Evolutionary conservation across 164 flowering plant genomes (phyloP), one percentile per base, ranked within the genome.

Genomic region (Saururus chinensis): DNA sequence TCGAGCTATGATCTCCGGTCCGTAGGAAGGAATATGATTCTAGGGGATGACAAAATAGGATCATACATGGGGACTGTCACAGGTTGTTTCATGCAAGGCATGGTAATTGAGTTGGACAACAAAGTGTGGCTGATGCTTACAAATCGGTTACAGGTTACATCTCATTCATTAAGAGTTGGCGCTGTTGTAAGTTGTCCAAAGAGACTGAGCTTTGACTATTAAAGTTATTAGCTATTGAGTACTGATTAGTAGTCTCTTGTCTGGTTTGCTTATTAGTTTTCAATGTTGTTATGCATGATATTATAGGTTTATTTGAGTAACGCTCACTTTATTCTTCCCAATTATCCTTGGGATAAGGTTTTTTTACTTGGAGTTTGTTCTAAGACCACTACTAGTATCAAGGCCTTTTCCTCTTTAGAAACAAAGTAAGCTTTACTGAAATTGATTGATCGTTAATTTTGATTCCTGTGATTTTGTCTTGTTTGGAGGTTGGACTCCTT

Each of bases 291-390:
- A 1, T 42, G 26, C 51, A 41, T 55, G 25, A 7, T 71, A 21
- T 71, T 66, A 68, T 65, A 89, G 98, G 68, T 93, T 52, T 67
- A 76, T 57, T 73, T 82, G 65, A 77, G 70, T 62, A 85, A 90
- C 78, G 88, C 78, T 24, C 97, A 89, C 73, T 80, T 89, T 66
- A 76, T 86, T 60, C 73, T 71, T 62, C 82, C 88, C 9, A 85
- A 71, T 23, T 88, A 88, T 75, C 67, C 83, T 40, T 86, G 97
- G 96, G 67, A 76, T 19, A 83, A 80, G 69, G 64, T 80, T 56
- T 80, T 88, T 57, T 68, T 93, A 65, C 92, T 93, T 60, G 98
- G 97, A 16, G 75, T 84, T 60, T 90, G 96, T 72, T 74, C 49
- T 61, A 85, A 70, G 80, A 86, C 89, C 55, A 83, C 73, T 74